Evolutionary conservation across 169 alveolate genomes (phyloP).

Genomic region (Plasmodium vivax): DNA sequence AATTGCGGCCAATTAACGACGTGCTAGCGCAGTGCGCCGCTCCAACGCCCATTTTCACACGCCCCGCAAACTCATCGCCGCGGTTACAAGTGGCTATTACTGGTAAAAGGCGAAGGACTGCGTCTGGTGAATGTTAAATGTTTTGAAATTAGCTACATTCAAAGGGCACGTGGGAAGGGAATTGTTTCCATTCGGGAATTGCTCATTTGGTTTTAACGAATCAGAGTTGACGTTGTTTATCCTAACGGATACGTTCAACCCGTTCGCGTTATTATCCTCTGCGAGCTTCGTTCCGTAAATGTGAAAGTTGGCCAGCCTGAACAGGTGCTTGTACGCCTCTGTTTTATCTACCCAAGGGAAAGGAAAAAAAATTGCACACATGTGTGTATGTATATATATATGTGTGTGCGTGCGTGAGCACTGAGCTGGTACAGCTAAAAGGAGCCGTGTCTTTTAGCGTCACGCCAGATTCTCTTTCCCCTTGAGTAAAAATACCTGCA

Average conservation of each 20-base stretch:
- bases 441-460: background rate
- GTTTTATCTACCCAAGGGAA: background rate
- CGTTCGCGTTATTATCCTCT: slow-evolving; percentile 27
- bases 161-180: slow-evolving; percentile 35
- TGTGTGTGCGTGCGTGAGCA: background rate
- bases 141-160: slow-evolving; percentile 14
- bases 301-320: slow-evolving; percentile 39
- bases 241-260: slow-evolving; percentile 19
- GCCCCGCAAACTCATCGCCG: background rate
- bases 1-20: background rate
- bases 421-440: background rate
- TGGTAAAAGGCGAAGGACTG: slow-evolving; percentile 47
- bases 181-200: slow-evolving; percentile 18
- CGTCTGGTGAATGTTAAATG: slow-evolving; percentile 7
- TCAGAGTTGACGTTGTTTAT: slow-evolving; percentile 27
- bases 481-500: slow-evolving; percentile 12
- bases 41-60: background rate
- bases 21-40: background rate
- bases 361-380: background rate
- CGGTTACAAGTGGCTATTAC: slow-evolving; percentile 22
- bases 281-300: slow-evolving; percentile 28
- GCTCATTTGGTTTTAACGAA: slow-evolving; percentile 48
- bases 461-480: background rate
- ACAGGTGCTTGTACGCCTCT: slow-evolving; percentile 5
- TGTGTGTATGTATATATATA: background rate